Evolutionary conservation across 257 asterid species (phyloP).

Genomic region (Ilex asprella): DNA sequence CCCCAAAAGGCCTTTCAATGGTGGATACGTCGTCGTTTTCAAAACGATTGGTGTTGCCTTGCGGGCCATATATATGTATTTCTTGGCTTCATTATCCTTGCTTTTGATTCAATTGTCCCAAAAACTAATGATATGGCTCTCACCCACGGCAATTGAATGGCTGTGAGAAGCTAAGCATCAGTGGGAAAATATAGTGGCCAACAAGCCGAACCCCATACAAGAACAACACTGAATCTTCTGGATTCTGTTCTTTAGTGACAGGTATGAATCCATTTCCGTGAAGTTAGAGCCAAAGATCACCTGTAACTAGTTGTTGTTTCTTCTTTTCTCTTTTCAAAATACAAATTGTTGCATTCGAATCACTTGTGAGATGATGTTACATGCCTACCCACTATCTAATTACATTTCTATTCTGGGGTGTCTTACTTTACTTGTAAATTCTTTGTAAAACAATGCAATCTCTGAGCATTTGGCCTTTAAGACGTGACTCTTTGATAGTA

Average conservation of each 20-base stretch:
- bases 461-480: slow-evolving; percentile 50
- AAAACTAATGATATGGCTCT: no score
- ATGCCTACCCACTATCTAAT: slow-evolving; percentile 11
- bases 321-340: slow-evolving; percentile 11
- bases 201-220: slow-evolving; percentile 4
- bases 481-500: slow-evolving; percentile 30
- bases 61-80: no score
- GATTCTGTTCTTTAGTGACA: not conserved
- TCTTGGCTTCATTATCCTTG: no score
- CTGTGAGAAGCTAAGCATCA: slow-evolving; percentile 26
- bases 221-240: not conserved
- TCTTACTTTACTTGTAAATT: slow-evolving; percentile 3
- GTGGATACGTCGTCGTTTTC: no score
- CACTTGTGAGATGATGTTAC: slow-evolving; percentile 3
- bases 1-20: no score
- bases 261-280: no score
- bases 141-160: slow-evolving; percentile 34
- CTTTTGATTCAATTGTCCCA: no score
- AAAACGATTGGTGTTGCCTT: no score
- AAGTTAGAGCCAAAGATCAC: not conserved
- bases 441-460: slow-evolving; percentile 55
- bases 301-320: not conserved
- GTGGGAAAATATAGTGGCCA: slow-evolving; percentile 3
- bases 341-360: slow-evolving; percentile 9
- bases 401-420: slow-evolving; percentile 11